phyloP scores from a whole-genome alignment of 768 basidiomycete genomes.

The Phanerochaete sordida region DNA sequence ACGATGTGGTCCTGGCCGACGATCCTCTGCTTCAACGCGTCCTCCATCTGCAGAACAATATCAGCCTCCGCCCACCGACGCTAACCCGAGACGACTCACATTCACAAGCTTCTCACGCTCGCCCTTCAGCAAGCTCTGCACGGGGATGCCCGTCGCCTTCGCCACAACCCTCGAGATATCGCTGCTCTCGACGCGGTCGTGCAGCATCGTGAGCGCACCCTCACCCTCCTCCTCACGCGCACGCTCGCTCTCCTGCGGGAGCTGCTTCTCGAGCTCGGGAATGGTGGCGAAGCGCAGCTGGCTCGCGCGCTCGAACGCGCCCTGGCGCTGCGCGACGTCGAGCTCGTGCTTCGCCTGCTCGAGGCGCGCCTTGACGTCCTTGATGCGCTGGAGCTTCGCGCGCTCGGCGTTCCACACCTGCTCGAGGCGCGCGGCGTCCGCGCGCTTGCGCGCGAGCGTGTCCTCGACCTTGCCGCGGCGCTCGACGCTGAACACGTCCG shows the following conservation, averaged over 20 bases:
- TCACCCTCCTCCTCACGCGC: slow-evolving; percentile 34
- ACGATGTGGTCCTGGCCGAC: slow-evolving; percentile 94
- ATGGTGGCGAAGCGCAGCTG: slow-evolving; percentile 83
- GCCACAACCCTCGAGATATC: slow-evolving; percentile 89
- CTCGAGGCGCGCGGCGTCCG: slow-evolving; percentile 58
- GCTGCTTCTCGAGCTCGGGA: slow-evolving; percentile 70
- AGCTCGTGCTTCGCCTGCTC: slow-evolving; percentile 84
- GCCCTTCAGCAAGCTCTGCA: slow-evolving; percentile 83
- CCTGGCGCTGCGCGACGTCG: slow-evolving; percentile 85
- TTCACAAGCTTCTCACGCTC: slow-evolving; percentile 88
- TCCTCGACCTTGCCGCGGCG: slow-evolving; percentile 63
- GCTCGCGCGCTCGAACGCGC: slow-evolving; percentile 81
- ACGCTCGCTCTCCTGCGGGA: slow-evolving; percentile 51
- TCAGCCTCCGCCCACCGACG: neutral
- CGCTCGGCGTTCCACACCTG: slow-evolving; percentile 78
- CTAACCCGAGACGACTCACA: slow-evolving; percentile 41
- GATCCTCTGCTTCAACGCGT: slow-evolving; percentile 64
- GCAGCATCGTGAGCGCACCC: slow-evolving; percentile 61
- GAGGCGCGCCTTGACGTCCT: slow-evolving; percentile 67
- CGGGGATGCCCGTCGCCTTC: slow-evolving; percentile 87
- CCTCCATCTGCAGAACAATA: slow-evolving; percentile 70
- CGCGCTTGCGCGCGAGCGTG: slow-evolving; percentile 56
- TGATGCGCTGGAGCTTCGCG: slow-evolving; percentile 61
- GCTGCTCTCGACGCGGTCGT: slow-evolving; percentile 84
- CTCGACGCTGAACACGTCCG: slow-evolving; percentile 79